Evolutionary conservation across 306 rosid genomes (phyloP).

Genomic region (Cicer cuneatum): DNA sequence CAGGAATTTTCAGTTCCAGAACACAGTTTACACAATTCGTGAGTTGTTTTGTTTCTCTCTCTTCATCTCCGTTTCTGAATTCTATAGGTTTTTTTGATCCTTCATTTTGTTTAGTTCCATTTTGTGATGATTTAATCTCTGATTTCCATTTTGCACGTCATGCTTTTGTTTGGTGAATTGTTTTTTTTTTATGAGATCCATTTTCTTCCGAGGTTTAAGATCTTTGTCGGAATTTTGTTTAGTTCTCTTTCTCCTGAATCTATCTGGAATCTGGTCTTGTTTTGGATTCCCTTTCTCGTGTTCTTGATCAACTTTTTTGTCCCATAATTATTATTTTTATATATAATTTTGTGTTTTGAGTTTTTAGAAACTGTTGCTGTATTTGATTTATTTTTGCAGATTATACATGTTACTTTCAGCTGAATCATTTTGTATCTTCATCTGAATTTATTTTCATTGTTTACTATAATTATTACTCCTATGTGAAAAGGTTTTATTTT

Average conservation of each 20-base stretch:
- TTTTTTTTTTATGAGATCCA: constrained; percentile 45
- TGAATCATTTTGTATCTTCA: constrained; percentile 25
- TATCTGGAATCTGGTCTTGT: constrained; percentile 37
- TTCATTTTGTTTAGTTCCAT: constrained; percentile 37
- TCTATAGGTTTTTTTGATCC: not conserved
- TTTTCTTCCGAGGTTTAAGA: constrained; percentile 51
- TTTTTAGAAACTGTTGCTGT: constrained; percentile 28
- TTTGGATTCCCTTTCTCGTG: constrained; percentile 46
- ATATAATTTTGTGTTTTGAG: not conserved
- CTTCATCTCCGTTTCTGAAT: not conserved
- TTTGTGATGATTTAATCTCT: constrained; percentile 59
- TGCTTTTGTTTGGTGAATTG: constrained; percentile 31
- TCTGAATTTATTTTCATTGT: constrained; percentile 8
- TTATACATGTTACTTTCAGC: constrained; percentile 19
- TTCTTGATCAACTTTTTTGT: constrained; percentile 47
- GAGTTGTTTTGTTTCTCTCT: constrained; percentile 23
- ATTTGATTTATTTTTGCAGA: not conserved
- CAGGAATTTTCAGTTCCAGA: constrained; percentile 36
- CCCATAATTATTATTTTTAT: not conserved
- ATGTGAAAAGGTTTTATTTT: not conserved
- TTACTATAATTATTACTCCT: not conserved
- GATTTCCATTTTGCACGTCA: constrained; percentile 33
- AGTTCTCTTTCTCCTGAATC: constrained; percentile 20
- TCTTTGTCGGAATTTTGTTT: constrained; percentile 37
- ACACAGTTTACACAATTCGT: constrained; percentile 11